Conservation (phyloP, 1,284 basidiomycete species). For the Wallemia hederae region DNA sequence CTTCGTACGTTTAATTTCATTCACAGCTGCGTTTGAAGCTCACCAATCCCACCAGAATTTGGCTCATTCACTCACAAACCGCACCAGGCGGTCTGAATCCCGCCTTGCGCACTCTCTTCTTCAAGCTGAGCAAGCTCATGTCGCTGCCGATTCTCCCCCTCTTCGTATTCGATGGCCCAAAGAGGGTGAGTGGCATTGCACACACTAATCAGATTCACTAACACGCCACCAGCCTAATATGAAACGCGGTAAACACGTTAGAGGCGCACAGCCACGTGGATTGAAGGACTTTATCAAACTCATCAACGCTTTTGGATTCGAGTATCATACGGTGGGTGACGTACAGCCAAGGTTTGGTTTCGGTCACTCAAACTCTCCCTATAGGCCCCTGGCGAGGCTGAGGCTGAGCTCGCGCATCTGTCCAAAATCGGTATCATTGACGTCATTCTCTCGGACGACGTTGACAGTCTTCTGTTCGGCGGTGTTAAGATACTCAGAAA, state of each 20-base stretch:
- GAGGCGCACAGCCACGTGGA: constrained; percentile 28
- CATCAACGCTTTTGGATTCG: constrained; percentile 62
- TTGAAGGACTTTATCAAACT: constrained; percentile 42
- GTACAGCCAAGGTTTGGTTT: background rate
- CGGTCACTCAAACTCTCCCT: background rate
- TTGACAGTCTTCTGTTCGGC: constrained; percentile 74
- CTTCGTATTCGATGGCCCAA: constrained; percentile 81
- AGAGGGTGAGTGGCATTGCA: constrained; percentile 12
- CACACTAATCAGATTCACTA: background rate
- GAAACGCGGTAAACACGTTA: constrained; percentile 49
- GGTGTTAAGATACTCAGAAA: constrained; percentile 51
- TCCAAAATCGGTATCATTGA: constrained; percentile 57
- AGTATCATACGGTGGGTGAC: constrained; percentile 38
- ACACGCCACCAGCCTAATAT: constrained; percentile 27
- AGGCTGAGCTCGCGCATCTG: constrained; percentile 75
- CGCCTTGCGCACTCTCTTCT: constrained; percentile 22
- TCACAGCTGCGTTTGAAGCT: background rate
- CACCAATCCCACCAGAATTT: constrained; percentile 12
- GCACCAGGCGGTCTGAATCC: constrained; percentile 20
- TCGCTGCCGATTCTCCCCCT: constrained; percentile 51
- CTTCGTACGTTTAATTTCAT: constrained; percentile 11
- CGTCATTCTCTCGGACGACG: constrained; percentile 70
- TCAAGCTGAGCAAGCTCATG: constrained; percentile 32
- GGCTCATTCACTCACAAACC: constrained; percentile 21
- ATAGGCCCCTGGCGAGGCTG: constrained; percentile 76